Evolutionary conservation across 345 rosid species (phyloP).

Genomic region (Firmiana major): DNA sequence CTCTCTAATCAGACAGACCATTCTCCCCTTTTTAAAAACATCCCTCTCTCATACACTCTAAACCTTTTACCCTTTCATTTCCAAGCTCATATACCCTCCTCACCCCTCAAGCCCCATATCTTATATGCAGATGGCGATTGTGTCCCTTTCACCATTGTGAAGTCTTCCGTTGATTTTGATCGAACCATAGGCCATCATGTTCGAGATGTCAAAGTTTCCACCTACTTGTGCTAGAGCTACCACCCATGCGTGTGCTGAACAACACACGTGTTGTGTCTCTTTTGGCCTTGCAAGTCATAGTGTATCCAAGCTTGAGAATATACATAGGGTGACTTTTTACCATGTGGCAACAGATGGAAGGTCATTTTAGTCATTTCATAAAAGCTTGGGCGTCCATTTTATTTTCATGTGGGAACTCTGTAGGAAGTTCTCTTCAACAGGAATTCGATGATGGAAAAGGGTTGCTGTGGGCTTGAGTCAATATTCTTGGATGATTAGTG

Average conservation of each 20-base stretch:
- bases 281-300: conserved; percentile 31
- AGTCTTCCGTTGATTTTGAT: conserved; percentile 34
- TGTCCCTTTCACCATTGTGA: conserved; percentile 27
- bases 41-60: conserved; percentile 45
- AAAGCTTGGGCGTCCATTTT: conserved; percentile 38
- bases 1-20: conserved; percentile 16
- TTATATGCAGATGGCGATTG: conserved; percentile 31
- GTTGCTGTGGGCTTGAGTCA: conserved; percentile 22
- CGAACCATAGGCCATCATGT: conserved; percentile 8
- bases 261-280: conserved; percentile 11
- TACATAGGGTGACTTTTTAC: conserved; percentile 25
- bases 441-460: conserved; percentile 16
- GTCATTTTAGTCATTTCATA: conserved; percentile 24
- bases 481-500: conserved; percentile 11
- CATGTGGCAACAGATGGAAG: conserved; percentile 38
- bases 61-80: conserved; percentile 44
- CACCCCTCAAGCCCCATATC: conserved; percentile 28
- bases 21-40: conserved; percentile 37
- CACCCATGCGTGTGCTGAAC: background rate
- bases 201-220: conserved; percentile 24
- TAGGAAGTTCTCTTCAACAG: conserved; percentile 4
- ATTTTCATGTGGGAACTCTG: conserved; percentile 11
- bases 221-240: conserved; percentile 29
- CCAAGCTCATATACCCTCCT: conserved; percentile 21
- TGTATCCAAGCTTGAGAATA: conserved; percentile 35